Conservation (phyloP, 202 grass and related monocot genomes). For the Carex arenaria region DNA sequence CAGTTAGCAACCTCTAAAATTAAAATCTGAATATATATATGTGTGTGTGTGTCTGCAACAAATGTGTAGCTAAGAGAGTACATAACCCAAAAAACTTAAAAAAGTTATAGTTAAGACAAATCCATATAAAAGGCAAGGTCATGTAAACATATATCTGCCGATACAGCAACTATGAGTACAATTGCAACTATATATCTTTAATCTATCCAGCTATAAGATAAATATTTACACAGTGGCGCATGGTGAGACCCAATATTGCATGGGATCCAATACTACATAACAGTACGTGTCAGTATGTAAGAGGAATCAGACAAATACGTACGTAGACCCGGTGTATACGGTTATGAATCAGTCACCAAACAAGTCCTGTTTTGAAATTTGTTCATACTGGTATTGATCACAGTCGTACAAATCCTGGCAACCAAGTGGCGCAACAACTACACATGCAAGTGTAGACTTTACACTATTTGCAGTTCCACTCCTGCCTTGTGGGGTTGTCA, state of each 20-base stretch:
- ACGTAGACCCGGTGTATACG: not conserved
- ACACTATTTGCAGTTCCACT: slow-evolving; percentile 13
- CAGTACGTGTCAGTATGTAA: no score
- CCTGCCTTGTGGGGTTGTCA: slow-evolving; percentile 7
- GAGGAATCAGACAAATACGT: not conserved
- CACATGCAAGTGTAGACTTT: slow-evolving; percentile 1
- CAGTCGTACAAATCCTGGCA: slow-evolving; percentile 7
- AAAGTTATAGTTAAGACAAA: no score
- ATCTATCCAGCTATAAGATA: not conserved
- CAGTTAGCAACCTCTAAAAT: not conserved
- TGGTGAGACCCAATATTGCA: not conserved
- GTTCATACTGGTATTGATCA: slow-evolving; percentile 6
- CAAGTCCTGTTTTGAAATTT: not conserved
- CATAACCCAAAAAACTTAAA: not conserved
- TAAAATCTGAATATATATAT: not conserved
- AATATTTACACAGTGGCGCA: not conserved
- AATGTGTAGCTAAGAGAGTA: not conserved
- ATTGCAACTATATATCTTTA: no score
- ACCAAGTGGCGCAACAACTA: slow-evolving; percentile 10
- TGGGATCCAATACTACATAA: not conserved
- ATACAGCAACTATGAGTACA: not conserved
- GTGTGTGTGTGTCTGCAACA: not conserved
- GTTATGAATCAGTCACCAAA: not conserved
- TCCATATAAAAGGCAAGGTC: not conserved
- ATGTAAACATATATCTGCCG: not conserved